Evolutionary conservation across 1,139 yeast species (phyloP), one percentile per base, ranked within the genome.

Genomic region (Pichia inconspicua): DNA sequence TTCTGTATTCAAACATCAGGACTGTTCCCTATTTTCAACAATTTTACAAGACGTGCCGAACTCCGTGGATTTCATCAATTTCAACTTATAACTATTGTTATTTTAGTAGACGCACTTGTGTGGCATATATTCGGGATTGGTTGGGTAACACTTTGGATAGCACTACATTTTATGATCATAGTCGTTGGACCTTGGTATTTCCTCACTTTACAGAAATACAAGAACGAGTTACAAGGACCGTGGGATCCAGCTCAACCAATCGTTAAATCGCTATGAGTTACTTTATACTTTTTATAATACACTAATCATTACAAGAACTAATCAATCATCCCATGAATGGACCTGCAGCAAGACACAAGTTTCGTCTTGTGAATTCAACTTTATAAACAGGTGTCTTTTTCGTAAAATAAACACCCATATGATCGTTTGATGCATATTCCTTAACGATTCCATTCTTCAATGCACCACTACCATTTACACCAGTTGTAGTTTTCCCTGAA

Each of bases 341-440:
- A 43, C 98, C 97, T 14, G 90, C 97, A 1, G 97, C 96, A 36
- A 92, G 73, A 59, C 96, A 90, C 56, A 94, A 69, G 66, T 94
- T 94, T 53, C 96, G 74, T 62, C 95, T 75, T 1, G 97, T 90
- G 64, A 90, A 92, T 60, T 84, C 89, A 32, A 94, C 96, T 60
- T 86, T 88, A 68, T 84, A 92, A 25, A 92, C 94, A 2, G 97
- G 96, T 0, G 97, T 88, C 67, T 84, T 84, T 67, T 89, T 92
- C 1, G 99, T 90, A 66, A 86, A 87, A 64, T 84, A 92, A 15
- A 94, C 95, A 3, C 96, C 89, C 82, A 92, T 78, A 60, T 92
- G 95, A 66, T 92, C 99, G 25, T 47, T 50, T 5, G 56, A 52
- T 17, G 52, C 51, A 40, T 45, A 50, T 10, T 42, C 41, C 34